phyloP scores from a whole-genome alignment of 176 grass and related monocot species.

The Sorghum bicolor region DNA sequence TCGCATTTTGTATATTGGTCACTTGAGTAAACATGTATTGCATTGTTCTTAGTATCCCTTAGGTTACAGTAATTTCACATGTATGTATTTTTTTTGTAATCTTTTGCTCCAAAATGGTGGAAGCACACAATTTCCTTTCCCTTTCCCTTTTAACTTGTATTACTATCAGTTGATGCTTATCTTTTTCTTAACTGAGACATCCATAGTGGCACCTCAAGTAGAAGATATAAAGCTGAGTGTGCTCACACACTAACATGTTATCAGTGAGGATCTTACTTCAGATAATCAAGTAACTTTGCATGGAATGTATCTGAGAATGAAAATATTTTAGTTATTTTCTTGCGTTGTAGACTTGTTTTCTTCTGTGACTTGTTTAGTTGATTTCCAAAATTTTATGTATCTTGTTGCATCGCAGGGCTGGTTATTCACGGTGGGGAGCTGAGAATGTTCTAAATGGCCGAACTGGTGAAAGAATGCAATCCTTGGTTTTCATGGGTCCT shows the following conservation, averaged over 20 bases:
- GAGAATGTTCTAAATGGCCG: conserved; percentile 80
- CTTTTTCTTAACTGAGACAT: not conserved
- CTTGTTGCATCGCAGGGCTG: conserved; percentile 48
- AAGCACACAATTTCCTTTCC: not conserved
- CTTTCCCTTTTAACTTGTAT: not conserved
- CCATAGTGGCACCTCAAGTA: not conserved
- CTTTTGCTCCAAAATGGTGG: not conserved
- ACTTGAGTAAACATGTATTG: conserved; percentile 5
- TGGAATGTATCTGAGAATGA: not conserved
- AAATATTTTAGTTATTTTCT: not conserved
- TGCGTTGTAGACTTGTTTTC: not conserved
- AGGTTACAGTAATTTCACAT: not conserved
- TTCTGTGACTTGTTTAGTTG: not conserved
- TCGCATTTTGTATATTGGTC: conserved; percentile 10
- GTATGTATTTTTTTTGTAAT: not conserved
- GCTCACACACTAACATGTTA: not conserved
- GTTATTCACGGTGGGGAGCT: conserved; percentile 71
- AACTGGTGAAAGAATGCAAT: conserved; percentile 71
- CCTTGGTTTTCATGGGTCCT: conserved; percentile 82
- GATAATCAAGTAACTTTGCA: not conserved
- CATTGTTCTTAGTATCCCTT: not conserved
- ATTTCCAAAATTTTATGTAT: conserved; percentile 2
- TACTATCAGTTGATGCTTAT: not conserved
- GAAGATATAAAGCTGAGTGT: not conserved
- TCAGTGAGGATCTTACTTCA: not conserved